Evolutionary conservation across 1,284 basidiomycete genomes (phyloP).

Genomic region (Heterobasidion annosum): DNA sequence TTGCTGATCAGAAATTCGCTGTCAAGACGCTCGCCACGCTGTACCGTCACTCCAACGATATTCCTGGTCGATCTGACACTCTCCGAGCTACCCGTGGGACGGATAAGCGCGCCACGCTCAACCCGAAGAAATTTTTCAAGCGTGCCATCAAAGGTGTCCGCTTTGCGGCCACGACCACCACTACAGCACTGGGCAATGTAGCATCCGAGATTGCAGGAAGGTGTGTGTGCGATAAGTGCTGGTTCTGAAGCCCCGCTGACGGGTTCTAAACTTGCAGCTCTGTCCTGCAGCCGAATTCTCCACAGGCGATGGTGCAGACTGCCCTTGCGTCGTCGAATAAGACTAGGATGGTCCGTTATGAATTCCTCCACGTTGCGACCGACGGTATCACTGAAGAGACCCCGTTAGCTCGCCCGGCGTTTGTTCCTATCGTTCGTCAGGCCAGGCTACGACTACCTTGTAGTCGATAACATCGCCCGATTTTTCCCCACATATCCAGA

Average conservation of each 20-base stretch:
- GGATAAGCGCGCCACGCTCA: slow-evolving; percentile 30
- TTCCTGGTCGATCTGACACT: slow-evolving; percentile 62
- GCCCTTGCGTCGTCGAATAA: slow-evolving; percentile 78
- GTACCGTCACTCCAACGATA: slow-evolving; percentile 72
- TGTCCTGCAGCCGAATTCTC: slow-evolving; percentile 83
- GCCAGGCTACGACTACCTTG: slow-evolving; percentile 48
- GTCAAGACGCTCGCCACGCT: slow-evolving; percentile 66
- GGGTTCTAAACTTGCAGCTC: slow-evolving; percentile 34
- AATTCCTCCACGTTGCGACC: slow-evolving; percentile 6
- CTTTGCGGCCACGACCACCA: slow-evolving; percentile 70
- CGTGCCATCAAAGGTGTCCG: slow-evolving; percentile 68
- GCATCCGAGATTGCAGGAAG: slow-evolving; percentile 65
- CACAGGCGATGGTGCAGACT: slow-evolving; percentile 73
- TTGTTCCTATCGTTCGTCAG: slow-evolving; percentile 84
- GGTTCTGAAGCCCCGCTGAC: background rate
- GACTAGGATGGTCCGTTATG: slow-evolving; percentile 52
- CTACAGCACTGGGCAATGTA: slow-evolving; percentile 74
- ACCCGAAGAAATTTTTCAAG: slow-evolving; percentile 61
- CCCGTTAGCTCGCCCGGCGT: slow-evolving; percentile 61
- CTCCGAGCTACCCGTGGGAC: slow-evolving; percentile 35
- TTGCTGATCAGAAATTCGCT: slow-evolving; percentile 78
- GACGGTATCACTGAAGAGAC: background rate
- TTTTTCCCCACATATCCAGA: slow-evolving; percentile 67
- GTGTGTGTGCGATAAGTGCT: slow-evolving; percentile 20
- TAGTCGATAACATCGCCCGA: slow-evolving; percentile 63